Evolutionary conservation across 1,284 basidiomycete genomes (phyloP).

Genomic region (Neotropicomus parvogracilis): DNA sequence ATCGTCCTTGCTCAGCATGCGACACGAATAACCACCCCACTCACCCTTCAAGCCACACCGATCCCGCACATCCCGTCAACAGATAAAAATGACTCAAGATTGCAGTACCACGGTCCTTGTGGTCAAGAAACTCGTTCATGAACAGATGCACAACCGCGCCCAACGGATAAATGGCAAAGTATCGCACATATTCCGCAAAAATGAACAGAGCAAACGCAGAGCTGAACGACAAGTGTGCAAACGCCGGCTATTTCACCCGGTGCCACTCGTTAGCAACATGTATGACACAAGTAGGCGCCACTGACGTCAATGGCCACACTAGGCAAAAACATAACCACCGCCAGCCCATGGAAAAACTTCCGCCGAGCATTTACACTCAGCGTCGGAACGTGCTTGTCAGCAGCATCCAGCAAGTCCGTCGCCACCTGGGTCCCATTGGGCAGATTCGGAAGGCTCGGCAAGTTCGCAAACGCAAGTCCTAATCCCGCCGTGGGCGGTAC

Average conservation of each 20-base stretch:
- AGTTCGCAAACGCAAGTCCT: conserved; percentile 49
- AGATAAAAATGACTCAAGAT: conserved; percentile 98
- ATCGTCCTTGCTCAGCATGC: conserved; percentile 11
- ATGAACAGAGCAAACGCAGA: conserved; percentile 90
- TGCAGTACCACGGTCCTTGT: conserved; percentile 93
- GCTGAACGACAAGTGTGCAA: conserved; percentile 92
- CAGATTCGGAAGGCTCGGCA: conserved; percentile 50
- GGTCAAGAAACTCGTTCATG: conserved; percentile 95
- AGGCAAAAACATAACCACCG: conserved; percentile 94
- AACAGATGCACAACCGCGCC: conserved; percentile 94
- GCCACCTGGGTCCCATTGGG: conserved; percentile 61
- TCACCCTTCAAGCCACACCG: conserved; percentile 93
- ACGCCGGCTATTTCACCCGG: conserved; percentile 70
- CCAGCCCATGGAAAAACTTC: conserved; percentile 96
- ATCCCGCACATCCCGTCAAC: conserved; percentile 89
- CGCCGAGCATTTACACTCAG: conserved; percentile 90
- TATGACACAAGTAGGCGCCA: conserved; percentile 27
- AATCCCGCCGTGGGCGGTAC: conserved; percentile 32
- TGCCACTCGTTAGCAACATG: conserved; percentile 18
- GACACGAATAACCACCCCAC: conserved; percentile 29
- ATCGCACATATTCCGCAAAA: conserved; percentile 95
- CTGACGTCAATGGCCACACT: conserved; percentile 90
- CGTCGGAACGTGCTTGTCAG: conserved; percentile 85
- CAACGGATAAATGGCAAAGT: conserved; percentile 97
- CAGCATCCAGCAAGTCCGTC: conserved; percentile 82